Evolutionary conservation across 1,284 basidiomycete genomes (phyloP).

Genomic region (Phellopilus nigrolimitatus): DNA sequence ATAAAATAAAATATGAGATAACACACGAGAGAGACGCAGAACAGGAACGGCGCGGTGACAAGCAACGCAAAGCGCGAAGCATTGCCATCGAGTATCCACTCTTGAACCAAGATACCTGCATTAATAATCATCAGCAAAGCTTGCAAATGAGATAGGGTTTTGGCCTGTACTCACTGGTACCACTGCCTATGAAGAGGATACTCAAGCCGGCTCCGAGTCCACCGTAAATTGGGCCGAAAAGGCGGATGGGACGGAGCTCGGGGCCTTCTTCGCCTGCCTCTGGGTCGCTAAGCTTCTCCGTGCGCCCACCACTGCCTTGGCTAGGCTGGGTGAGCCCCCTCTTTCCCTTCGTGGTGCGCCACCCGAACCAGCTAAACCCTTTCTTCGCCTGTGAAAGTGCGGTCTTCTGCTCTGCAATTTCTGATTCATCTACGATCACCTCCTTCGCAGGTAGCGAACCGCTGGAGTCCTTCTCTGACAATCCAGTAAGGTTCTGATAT

Average conservation of each 20-base stretch:
- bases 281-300: conserved; percentile 34
- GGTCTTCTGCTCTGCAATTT: no score
- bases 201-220: conserved; percentile 65
- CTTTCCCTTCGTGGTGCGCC: conserved; percentile 19
- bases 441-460: not conserved
- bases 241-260: conserved; percentile 52
- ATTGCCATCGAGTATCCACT: conserved; percentile 63
- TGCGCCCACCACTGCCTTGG: conserved; percentile 37
- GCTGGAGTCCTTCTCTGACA: no score
- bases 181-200: conserved; percentile 59
- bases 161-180: no score
- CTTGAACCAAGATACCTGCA: conserved; percentile 59
- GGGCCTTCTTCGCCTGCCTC: conserved; percentile 47
- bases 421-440: not conserved
- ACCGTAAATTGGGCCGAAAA: conserved; percentile 76
- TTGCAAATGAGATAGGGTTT: no score
- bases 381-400: conserved; percentile 13
- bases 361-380: conserved; percentile 18
- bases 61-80: conserved; percentile 62
- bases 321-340: conserved; percentile 6
- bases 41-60: conserved; percentile 60
- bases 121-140: no score
- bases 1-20: conserved; percentile 18
- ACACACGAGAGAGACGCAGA: conserved; percentile 63
- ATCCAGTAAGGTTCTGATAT: conserved; percentile 3